phyloP scores from a whole-genome alignment of 768 basidiomycete genomes.

The Boletus subparvulus region DNA sequence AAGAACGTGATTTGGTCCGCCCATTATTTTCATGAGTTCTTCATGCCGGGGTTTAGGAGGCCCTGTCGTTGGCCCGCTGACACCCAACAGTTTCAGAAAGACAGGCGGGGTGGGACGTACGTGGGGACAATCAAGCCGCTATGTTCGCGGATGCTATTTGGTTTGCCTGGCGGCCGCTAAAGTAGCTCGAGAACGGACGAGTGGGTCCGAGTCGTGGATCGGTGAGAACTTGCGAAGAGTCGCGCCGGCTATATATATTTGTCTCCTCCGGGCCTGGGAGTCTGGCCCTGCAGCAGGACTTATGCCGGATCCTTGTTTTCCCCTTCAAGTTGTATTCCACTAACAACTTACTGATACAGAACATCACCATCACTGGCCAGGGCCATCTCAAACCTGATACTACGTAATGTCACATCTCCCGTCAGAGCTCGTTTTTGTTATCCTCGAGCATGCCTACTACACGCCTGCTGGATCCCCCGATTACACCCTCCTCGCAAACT shows the following conservation, averaged over 20 bases:
- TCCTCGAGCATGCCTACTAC: slow-evolving; percentile 30
- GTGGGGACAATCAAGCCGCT: background rate
- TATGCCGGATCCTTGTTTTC: too few relatives aligned
- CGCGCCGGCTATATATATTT: too few relatives aligned
- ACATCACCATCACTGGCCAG: too few relatives aligned
- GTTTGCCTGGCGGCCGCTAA: too few relatives aligned
- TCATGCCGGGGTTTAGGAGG: slow-evolving; percentile 20
- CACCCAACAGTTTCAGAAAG: background rate
- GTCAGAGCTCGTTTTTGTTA: slow-evolving; percentile 20
- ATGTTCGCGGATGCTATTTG: background rate
- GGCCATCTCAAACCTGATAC: background rate
- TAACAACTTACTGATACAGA: background rate
- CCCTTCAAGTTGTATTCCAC: too few relatives aligned
- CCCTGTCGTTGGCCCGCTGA: too few relatives aligned
- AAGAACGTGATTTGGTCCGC: slow-evolving; percentile 1
- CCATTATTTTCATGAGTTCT: background rate
- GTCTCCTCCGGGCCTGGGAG: background rate
- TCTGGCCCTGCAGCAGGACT: too few relatives aligned
- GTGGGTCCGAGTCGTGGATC: background rate
- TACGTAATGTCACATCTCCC: slow-evolving; percentile 18
- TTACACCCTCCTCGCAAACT: slow-evolving; percentile 20
- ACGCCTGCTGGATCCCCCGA: slow-evolving; percentile 15
- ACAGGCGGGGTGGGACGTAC: background rate
- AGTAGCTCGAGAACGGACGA: background rate
- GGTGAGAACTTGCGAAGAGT: background rate